These are phyloP conservation scores for Aspergillus wentii DNA, from an alignment of 495 filamentous ascomycete genomes.

Conservation along the genomic window DNA sequence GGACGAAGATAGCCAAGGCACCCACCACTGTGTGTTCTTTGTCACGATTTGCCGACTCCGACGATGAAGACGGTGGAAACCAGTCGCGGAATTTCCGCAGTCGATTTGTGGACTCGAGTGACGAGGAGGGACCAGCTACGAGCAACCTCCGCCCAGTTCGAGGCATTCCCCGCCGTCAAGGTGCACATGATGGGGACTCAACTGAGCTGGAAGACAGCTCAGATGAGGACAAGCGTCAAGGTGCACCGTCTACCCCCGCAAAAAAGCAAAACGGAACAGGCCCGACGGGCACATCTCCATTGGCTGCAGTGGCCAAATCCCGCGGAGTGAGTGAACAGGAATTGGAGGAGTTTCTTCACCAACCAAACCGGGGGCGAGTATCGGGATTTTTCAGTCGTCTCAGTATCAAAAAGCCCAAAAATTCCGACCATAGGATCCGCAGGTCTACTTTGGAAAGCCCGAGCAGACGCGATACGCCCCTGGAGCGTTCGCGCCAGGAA, in stretches of 20 bases:
- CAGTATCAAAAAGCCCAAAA: constrained; percentile 33
- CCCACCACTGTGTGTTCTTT: constrained; percentile 8
- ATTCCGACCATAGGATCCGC: constrained; percentile 26
- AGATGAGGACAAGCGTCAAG: constrained; percentile 30
- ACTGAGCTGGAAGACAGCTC: constrained; percentile 66
- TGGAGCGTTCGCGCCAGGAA: constrained; percentile 32
- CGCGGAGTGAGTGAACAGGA: constrained; percentile 39
- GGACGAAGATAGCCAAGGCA: constrained; percentile 26
- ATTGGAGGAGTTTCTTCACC: constrained; percentile 33
- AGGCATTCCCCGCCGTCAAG: constrained; percentile 54
- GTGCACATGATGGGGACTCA: constrained; percentile 55
- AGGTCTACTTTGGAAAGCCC: constrained; percentile 19
- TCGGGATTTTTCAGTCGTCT: constrained; percentile 37
- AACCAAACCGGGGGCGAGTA: constrained; percentile 32
- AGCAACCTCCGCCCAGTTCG: constrained; percentile 53
- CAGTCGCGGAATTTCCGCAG: constrained; percentile 49
- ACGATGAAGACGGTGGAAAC: constrained; percentile 58
- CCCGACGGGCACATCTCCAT: constrained; percentile 24
- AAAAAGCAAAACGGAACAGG: constrained; percentile 7
- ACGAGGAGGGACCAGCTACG: constrained; percentile 51
- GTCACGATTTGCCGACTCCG: constrained; percentile 62
- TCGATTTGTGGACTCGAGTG: constrained; percentile 79
- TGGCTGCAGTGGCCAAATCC: constrained; percentile 36
- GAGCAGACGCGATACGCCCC: constrained; percentile 24
- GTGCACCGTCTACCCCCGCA: constrained; percentile 5